phyloP scores from a whole-genome alignment of 2,329 filamentous ascomycete genomes.

The Arachnopeziza araneosa region DNA sequence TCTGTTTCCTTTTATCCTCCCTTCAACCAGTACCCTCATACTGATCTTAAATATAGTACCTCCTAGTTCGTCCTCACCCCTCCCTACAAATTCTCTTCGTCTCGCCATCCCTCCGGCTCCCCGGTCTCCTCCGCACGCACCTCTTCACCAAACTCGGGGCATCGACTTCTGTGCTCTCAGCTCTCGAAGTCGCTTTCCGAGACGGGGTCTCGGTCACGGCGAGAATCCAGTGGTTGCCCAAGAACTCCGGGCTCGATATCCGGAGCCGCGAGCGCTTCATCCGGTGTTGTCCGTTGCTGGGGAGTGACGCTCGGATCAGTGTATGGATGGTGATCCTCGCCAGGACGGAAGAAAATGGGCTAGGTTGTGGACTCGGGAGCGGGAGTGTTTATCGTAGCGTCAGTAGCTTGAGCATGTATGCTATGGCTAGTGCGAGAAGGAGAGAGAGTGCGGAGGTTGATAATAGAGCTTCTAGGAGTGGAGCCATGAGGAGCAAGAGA shows the following conservation, averaged over 20 bases:
- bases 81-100: constrained; percentile 63
- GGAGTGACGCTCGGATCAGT: constrained; percentile 59
- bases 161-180: constrained; percentile 39
- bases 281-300: constrained; percentile 66
- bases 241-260: constrained; percentile 21
- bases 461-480: not conserved
- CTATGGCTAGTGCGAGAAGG: not conserved
- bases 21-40: not conserved
- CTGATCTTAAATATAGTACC: constrained; percentile 34
- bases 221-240: constrained; percentile 63
- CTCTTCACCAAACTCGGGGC: constrained; percentile 49
- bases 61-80: constrained; percentile 60
- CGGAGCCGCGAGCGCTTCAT: constrained; percentile 57
- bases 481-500: not conserved
- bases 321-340: constrained; percentile 74
- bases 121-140: constrained; percentile 57
- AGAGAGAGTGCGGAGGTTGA: not conserved
- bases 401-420: not conserved
- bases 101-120: constrained; percentile 59
- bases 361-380: not conserved
- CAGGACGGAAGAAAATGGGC: constrained; percentile 11
- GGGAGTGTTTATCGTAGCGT: not conserved
- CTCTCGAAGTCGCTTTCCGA: constrained; percentile 50
- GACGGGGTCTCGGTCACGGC: constrained; percentile 66
- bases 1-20: not conserved